These are phyloP conservation scores for Ephemerocybe angulata DNA, from an alignment of 768 basidiomycete genomes.

Conservation along the genomic window DNA sequence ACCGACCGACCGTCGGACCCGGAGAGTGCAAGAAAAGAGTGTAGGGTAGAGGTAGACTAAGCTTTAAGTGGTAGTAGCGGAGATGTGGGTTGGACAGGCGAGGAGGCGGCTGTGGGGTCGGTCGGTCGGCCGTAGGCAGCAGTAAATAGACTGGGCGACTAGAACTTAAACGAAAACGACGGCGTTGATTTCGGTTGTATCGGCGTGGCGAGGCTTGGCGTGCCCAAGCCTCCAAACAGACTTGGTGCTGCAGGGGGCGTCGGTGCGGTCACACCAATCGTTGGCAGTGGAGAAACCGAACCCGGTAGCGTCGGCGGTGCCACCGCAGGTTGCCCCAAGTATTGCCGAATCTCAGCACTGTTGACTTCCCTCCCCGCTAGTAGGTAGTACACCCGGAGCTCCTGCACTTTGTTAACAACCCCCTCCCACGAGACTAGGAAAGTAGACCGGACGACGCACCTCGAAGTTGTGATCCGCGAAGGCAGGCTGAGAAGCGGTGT, in stretches of 20 bases:
- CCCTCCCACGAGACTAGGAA: not conserved
- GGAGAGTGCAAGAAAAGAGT: too few relatives aligned
- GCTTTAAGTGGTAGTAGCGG: too few relatives aligned
- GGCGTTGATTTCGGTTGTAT: not conserved
- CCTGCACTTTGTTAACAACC: constrained; percentile 4
- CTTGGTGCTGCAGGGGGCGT: not conserved
- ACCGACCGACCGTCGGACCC: too few relatives aligned
- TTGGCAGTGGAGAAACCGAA: not conserved
- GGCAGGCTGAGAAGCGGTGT: constrained; percentile 7
- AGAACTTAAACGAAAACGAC: constrained; percentile 1
- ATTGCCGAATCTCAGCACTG: constrained; percentile 12
- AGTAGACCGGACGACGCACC: constrained; percentile 4
- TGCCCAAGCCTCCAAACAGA: not conserved
- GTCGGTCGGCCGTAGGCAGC: too few relatives aligned
- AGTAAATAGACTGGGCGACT: too few relatives aligned
- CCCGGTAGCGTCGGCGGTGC: not conserved
- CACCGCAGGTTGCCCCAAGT: not conserved
- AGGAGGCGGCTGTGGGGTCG: too few relatives aligned
- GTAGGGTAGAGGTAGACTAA: too few relatives aligned
- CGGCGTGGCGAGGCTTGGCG: not conserved
- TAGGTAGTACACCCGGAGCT: constrained; percentile 14
- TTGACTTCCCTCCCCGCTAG: constrained; percentile 13
- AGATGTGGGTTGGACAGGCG: too few relatives aligned
- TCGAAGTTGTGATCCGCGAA: constrained; percentile 16
- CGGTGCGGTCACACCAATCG: not conserved